Evolutionary conservation across 2,329 filamentous ascomycete genomes (phyloP).

Genomic region (Neopestalotiopsis clavispora): DNA sequence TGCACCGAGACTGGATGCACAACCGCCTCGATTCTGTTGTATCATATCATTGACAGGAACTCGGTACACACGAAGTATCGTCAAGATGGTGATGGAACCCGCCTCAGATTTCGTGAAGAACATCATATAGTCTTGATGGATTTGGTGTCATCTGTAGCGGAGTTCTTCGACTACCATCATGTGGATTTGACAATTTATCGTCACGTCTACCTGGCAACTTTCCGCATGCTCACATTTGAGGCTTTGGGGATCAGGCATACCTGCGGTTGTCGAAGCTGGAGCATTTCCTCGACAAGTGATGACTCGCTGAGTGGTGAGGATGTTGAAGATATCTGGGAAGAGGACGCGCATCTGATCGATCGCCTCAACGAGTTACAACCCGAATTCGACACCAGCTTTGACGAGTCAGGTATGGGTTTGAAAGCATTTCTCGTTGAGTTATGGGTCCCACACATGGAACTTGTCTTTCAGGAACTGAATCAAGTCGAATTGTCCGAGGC

Average conservation of each 20-base stretch:
- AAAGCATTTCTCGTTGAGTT: background rate
- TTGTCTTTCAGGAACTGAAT: background rate
- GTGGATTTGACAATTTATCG: too few species aligned
- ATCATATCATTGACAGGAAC: too few species aligned
- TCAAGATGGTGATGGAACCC: too few species aligned
- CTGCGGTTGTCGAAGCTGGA: background rate
- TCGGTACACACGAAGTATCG: too few species aligned
- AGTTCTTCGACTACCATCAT: too few species aligned
- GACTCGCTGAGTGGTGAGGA: background rate
- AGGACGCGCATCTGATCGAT: background rate
- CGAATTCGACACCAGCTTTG: background rate
- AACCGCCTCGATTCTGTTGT: too few species aligned
- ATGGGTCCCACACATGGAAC: background rate
- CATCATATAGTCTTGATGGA: too few species aligned
- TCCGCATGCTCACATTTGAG: background rate
- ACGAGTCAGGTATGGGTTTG: background rate
- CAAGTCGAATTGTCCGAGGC: background rate
- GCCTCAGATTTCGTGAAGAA: too few species aligned
- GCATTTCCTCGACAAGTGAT: too few species aligned
- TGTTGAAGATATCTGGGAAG: background rate
- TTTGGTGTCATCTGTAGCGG: too few species aligned
- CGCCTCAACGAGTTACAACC: background rate
- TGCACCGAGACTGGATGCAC: too few species aligned
- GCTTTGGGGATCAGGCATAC: background rate
- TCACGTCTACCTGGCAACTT: background rate